These are phyloP conservation scores for Neonectria ditissima DNA, from an alignment of 2,329 filamentous ascomycete species.

Conservation along the genomic window DNA sequence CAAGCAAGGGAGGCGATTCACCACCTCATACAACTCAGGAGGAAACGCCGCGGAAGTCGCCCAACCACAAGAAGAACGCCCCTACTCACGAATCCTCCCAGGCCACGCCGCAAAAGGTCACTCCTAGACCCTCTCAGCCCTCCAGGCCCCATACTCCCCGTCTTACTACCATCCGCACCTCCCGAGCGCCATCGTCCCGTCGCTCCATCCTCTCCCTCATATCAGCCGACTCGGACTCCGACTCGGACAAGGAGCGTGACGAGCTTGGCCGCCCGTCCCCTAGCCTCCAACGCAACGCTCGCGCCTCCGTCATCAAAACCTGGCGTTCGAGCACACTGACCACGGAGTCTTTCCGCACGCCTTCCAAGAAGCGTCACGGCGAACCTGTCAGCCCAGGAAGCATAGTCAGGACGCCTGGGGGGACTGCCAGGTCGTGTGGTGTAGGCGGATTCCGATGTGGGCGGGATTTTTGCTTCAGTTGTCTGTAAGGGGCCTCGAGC, in stretches of 20 bases:
- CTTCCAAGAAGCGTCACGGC: conserved; percentile 38
- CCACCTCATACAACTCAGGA: neutral
- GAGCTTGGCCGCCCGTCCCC: conserved; percentile 42
- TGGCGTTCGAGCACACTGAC: conserved; percentile 48
- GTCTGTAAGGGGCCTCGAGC: conserved; percentile 51
- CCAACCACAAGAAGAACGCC: conserved; percentile 22
- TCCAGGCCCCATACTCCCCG: conserved; percentile 46
- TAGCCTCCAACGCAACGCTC: conserved; percentile 29
- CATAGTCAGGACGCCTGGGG: conserved; percentile 60
- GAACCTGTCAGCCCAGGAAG: conserved; percentile 39
- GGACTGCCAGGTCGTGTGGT: conserved; percentile 64
- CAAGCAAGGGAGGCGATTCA: neutral
- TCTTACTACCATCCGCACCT: conserved; percentile 41
- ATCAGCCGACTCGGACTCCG: conserved; percentile 55
- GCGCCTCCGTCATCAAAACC: conserved; percentile 39
- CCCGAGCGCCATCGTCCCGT: conserved; percentile 46
- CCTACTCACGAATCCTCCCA: neutral
- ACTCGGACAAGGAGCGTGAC: conserved; percentile 55
- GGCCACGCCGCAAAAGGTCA: conserved; percentile 3
- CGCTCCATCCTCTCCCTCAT: conserved; percentile 58
- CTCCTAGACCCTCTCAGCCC: conserved; percentile 32
- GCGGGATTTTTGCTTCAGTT: conserved; percentile 71
- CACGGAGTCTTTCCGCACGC: conserved; percentile 45
- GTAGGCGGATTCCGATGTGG: conserved; percentile 67
- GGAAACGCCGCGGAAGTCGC: neutral